phyloP scores from a whole-genome alignment of 192 early-diverging fungal species.

The Mortierella hygrophila region DNA sequence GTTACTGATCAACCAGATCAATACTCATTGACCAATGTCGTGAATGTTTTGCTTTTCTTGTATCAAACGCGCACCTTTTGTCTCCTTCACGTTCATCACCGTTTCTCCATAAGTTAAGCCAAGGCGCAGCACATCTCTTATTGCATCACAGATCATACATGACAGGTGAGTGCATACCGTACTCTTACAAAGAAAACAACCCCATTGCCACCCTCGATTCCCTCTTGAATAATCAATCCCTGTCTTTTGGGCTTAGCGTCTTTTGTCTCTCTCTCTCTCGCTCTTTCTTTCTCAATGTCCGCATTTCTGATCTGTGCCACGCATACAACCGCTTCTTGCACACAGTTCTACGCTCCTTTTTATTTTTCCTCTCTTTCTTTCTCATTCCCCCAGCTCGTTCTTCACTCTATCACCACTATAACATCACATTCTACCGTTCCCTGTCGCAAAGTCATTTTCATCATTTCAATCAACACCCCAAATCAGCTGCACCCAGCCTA shows the following conservation, averaged over 20 bases:
- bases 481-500: background rate
- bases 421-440: background rate
- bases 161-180: background rate
- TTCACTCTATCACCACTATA: background rate
- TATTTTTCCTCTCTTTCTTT: background rate
- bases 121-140: background rate
- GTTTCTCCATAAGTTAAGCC: no score
- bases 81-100: no score
- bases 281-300: background rate
- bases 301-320: constrained; percentile 13
- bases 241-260: background rate
- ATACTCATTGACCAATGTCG: no score
- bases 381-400: background rate
- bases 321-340: background rate
- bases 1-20: no score
- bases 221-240: background rate
- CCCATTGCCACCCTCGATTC: background rate
- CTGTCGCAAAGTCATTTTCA: background rate
- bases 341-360: no score
- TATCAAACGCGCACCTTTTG: no score
- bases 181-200: no score
- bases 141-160: background rate
- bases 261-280: no score
- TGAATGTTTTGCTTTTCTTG: no score
- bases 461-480: background rate